Percentiles rank a stretch among this genome's conserved stretches.
Conservation (phyloP, 2,329 filamentous ascomycete genomes). For the Xylariomycetidae sp. region DNA sequence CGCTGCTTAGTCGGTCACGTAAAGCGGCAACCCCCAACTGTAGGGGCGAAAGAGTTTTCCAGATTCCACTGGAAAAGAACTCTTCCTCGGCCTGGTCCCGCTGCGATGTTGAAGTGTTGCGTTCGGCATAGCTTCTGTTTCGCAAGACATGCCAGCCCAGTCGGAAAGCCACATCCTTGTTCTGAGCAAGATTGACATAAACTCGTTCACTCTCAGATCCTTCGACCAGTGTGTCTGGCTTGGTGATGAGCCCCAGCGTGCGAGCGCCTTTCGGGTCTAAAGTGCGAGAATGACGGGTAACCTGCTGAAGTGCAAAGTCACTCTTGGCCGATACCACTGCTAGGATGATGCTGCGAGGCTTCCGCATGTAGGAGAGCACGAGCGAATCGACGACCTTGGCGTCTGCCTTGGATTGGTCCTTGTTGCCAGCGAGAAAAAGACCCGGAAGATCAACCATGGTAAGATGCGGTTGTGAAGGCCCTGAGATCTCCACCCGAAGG, state of each 20-base stretch:
- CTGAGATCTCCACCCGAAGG: slow-evolving; percentile 36
- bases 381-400: slow-evolving; percentile 36
- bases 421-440: slow-evolving; percentile 38
- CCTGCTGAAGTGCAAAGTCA: slow-evolving; percentile 51
- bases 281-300: slow-evolving; percentile 42
- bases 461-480: slow-evolving; percentile 39
- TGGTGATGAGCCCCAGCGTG: slow-evolving; percentile 45
- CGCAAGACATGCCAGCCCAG: slow-evolving; percentile 49
- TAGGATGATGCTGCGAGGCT: slow-evolving; percentile 49
- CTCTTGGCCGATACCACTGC: slow-evolving; percentile 45
- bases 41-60: slow-evolving; percentile 6
- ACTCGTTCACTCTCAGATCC: slow-evolving; percentile 34
- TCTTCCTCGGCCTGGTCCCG: slow-evolving; percentile 7
- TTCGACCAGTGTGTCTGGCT: slow-evolving; percentile 32
- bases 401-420: slow-evolving; percentile 34
- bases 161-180: slow-evolving; percentile 38
- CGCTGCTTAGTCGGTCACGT: slow-evolving; percentile 18
- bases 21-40: slow-evolving; percentile 17
- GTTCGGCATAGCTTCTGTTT: slow-evolving; percentile 27
- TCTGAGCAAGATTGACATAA: slow-evolving; percentile 37
- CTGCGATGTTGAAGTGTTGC: slow-evolving; percentile 1
- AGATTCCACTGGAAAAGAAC: slow-evolving; percentile 12
- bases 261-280: slow-evolving; percentile 28
- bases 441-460: slow-evolving; percentile 51
- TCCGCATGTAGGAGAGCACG: slow-evolving; percentile 47